Conservation (phyloP, 2,329 filamentous ascomycete species). For the Fusarium piperis region DNA sequence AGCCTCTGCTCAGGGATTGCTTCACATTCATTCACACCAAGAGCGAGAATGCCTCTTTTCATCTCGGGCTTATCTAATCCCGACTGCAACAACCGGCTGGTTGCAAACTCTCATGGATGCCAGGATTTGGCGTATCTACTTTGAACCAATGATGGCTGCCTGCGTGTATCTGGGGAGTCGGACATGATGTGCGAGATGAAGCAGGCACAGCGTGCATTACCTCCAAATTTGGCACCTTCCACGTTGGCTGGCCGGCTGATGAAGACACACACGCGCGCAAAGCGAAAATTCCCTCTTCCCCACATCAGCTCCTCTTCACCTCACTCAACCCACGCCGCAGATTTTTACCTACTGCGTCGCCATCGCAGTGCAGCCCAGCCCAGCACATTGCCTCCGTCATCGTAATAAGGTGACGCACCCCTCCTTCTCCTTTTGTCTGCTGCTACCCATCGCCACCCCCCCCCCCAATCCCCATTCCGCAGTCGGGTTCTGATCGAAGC, state of each 20-base stretch:
- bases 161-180: background rate
- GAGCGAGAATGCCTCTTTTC: background rate
- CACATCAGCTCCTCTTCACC: constrained; percentile 1
- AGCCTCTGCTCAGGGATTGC: background rate
- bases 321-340: constrained; percentile 1
- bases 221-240: background rate
- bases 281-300: constrained; percentile 1
- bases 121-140: background rate
- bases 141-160: background rate
- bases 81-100: background rate
- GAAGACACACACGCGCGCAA: background rate
- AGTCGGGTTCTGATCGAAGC: background rate
- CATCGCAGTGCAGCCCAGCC: background rate
- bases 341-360: background rate
- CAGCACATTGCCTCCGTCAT: background rate
- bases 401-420: background rate
- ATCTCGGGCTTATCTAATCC: background rate
- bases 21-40: background rate
- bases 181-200: background rate
- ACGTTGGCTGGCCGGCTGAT: background rate
- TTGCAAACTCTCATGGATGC: background rate
- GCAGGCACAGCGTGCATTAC: background rate
- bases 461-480: background rate
- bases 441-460: background rate
- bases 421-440: background rate